phyloP scores from a whole-genome alignment of 2,329 filamentous ascomycete genomes.

The Xylaria sp. region DNA sequence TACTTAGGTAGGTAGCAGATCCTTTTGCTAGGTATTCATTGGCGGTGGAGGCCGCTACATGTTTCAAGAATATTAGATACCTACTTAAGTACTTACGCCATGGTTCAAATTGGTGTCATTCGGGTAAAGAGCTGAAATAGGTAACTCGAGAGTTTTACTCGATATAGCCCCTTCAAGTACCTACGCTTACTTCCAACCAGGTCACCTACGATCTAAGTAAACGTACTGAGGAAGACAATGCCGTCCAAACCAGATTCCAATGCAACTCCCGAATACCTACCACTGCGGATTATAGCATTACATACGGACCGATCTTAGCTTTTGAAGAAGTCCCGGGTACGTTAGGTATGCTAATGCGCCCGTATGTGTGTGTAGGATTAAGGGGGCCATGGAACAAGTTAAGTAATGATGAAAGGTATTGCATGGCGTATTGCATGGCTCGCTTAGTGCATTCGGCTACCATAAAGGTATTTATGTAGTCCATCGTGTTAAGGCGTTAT shows the following conservation, averaged over 20 bases:
- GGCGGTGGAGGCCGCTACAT: background rate
- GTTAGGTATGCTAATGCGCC: slow-evolving; percentile 9
- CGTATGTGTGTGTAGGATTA: slow-evolving; percentile 20
- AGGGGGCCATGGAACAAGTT: background rate
- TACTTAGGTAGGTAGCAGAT: too few species aligned
- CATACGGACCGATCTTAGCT: slow-evolving; percentile 4
- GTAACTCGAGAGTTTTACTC: slow-evolving; percentile 6
- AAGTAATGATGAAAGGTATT: background rate
- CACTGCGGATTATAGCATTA: background rate
- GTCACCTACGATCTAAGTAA: too few species aligned
- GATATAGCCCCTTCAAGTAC: background rate
- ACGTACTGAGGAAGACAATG: too few species aligned
- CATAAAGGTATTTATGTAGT: slow-evolving; percentile 8
- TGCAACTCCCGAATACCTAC: background rate
- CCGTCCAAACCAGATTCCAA: too few species aligned
- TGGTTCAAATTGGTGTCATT: background rate
- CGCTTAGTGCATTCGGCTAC: slow-evolving; percentile 15
- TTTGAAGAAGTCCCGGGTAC: slow-evolving; percentile 2
- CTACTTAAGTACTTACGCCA: too few species aligned
- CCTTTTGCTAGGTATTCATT: too few species aligned
- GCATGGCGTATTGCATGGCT: background rate
- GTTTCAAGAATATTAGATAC: background rate
- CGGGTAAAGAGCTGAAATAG: slow-evolving; percentile 18
- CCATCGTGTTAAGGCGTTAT: slow-evolving; percentile 28
- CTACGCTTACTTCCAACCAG: too few species aligned